Base-by-base conservation (phyloP, 345 rosid genomes). In the Sonneratia caseolaris region DNA sequence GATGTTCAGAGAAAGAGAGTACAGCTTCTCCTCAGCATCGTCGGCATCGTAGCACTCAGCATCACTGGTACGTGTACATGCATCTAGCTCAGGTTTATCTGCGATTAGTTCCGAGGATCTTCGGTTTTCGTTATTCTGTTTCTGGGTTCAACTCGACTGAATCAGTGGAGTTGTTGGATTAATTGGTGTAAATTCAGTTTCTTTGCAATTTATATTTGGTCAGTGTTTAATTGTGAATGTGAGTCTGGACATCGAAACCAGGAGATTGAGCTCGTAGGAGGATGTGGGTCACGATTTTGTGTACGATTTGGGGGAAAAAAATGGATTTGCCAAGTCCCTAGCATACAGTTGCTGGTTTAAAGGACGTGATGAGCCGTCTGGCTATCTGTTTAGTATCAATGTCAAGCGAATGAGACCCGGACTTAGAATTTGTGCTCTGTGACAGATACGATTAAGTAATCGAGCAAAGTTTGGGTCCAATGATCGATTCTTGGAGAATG, bases 11-110 rank as follows among this genome's bases (percentile, higher is more conserved):
- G 70, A 53, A 80, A 75, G 76, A 79, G 90, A 68, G 73, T 87
- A 38, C 90, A 72, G 67, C 55, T 91, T 74, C 75, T 88, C 7
- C 66, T 85, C 80, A 43, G 80, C 74, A 73, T 84, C 51, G 79
- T 71, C 64, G 97, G 91, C 66, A 64, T 89, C 79, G 47, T 87
- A 71, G 76, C 74, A 70, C 97, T 93, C 66, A 87, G 98, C 69
- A 76, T 89, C 76, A 78, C 90, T 62, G 96, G 98, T 91, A 81
- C 32, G 45, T 57, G 15, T 57, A 4, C 55, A 4, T 4, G 47
- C 18, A 66, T 76, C 24, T 12, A 24, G 22, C 18, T 65, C 45
- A 13, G 4, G 42, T 18, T 8, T 40, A 7, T 38, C 16, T 11
- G 48, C 36, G 10, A 5, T 38, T 21, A 19, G 69, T 35, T 57